Evolutionary conservation across 2,329 filamentous ascomycete genomes (phyloP), one percentile per base, ranked within the genome.

Genomic region (Metarhizium humberi): DNA sequence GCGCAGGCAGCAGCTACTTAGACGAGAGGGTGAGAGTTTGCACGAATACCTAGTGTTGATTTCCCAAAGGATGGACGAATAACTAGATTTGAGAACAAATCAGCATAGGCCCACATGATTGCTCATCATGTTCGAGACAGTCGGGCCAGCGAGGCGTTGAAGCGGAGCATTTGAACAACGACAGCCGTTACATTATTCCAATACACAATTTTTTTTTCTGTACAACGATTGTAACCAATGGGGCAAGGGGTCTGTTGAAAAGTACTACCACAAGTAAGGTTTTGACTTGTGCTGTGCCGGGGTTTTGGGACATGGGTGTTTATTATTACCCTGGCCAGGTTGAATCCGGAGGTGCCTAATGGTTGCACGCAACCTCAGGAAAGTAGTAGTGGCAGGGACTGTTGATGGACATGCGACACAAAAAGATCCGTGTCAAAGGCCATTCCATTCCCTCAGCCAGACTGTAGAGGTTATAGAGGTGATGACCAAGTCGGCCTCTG

Each of bases 141-240:
- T 2, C 14, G 43, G 56, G 43, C 10, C 45, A 51, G n/a, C 30
- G 18, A 51, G 56, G 56, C 56, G 56, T 57, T 57, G 43, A 47
- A 53, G 50, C 53, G 56, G 45, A 57, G 50, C 56, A 52, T 57
- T 55, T 57, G 52, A 52, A 40, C 30, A 52, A 46, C 14, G 16
- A 40, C 18, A 36, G 30, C 20, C 40, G 20, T 52, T 30, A 45
- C 50, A 42, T 45, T 25, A 42, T 20, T 43, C 38, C n/a, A 43
- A 52, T 52, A 42, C 18, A 43, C 13, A 43, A 29, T 38, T 51
- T 43, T 30, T 30, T 7, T n/a, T 51, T 30, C 16, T 52, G 36
- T 10, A 29, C 25, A 18, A 16, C 25, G 20, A 46, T 20, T 46
- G 43, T 46, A 25, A n/a, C 43, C 43, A 46, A 46, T 34, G n/a